A percentile compares a stretch with the other conserved stretches of the same genome.
These are phyloP conservation scores for Cornus controversa DNA, from an alignment of 148 eudicot species.

Conservation along the genomic window DNA sequence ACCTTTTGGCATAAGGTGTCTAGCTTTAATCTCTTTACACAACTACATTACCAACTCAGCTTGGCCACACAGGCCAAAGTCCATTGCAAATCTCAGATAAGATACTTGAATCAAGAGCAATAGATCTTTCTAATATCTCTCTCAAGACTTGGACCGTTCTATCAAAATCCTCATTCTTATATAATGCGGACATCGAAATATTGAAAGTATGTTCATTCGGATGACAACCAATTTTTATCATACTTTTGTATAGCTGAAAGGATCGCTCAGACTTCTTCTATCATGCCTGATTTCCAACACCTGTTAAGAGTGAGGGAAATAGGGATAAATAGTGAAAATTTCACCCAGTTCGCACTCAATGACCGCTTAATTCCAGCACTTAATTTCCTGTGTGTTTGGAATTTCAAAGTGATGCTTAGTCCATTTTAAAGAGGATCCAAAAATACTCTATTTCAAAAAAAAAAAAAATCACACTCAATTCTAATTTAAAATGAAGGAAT, in stretches of 20 bases:
- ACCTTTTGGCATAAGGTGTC: conserved; percentile 28
- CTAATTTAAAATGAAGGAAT: no score
- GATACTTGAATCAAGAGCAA: conserved; percentile 39
- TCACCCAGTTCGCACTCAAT: no score
- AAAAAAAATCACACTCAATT: no score
- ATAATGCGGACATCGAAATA: conserved; percentile 50
- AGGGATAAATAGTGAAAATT: no score
- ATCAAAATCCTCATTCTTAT: conserved; percentile 70
- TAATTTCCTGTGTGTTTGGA: no score
- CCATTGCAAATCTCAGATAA: conserved; percentile 49
- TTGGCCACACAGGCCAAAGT: conserved; percentile 48
- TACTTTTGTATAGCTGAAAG: conserved; percentile 62
- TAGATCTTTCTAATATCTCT: conserved; percentile 61
- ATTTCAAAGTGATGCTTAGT: no score
- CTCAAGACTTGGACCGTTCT: conserved; percentile 58
- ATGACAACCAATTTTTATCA: conserved; percentile 59
- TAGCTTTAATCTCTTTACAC: conserved; percentile 45
- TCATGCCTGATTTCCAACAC: no score
- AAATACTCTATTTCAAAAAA: no score
- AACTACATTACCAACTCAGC: conserved; percentile 45
- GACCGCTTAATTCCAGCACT: no score
- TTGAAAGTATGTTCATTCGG: conserved; percentile 49
- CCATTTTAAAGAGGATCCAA: no score
- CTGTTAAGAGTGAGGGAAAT: no score
- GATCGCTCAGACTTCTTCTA: conserved; percentile 75